Base-by-base conservation (phyloP, 148 eudicot species). In the Chenopodium formosanum region DNA sequence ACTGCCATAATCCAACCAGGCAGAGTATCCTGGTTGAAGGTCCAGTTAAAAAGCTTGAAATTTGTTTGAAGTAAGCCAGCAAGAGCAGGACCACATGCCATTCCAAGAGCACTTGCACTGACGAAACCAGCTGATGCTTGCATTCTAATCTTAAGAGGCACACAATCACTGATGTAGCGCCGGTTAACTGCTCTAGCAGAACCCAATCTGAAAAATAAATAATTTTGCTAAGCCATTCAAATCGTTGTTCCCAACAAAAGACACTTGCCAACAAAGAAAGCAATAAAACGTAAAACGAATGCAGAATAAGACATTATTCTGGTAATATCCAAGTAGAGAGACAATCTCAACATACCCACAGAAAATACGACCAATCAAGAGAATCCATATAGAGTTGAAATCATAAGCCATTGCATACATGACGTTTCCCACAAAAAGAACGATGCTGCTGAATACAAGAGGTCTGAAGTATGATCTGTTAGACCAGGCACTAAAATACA, bases 401-500 rank as follows among this genome's bases (percentile, higher is more conserved):
- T 93, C 94, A 81, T 87, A 93, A 53, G 97, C 97, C 82, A 91
- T 58, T 32, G 97, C 97, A 81, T 93, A 93, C 87, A 93, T 16
- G 62, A 70, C 60, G 70, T 93, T 93, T 64, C 97, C 97, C 78
- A 86, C 74, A 76, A 89, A 72, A 60, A 93, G 92, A 53, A 90
- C 93, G 63, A 91, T 85, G 80, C 94, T 93, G 86, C 97, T 93
- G 71, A 93, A 93, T 58, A 93, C 76, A 50, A 93, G 87, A 79
- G 97, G 97, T 82, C 80, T 89, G 87, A 88, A 88, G 74, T 93
- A 93, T 29, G 97, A 93, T 81, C 56, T 93, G 73, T 93, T 93
- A n/a, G 97, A 91, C 97, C 97, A 93, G 79, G 97, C 97, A 86
- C 97, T 93, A 85, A 93, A 93, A 83, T 92, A 91, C 34, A 93